A percentile compares a stretch with the other conserved stretches of the same genome.
Evolutionary conservation across 768 basidiomycete genomes (phyloP).

Genomic region (Scleroderma citrinum): DNA sequence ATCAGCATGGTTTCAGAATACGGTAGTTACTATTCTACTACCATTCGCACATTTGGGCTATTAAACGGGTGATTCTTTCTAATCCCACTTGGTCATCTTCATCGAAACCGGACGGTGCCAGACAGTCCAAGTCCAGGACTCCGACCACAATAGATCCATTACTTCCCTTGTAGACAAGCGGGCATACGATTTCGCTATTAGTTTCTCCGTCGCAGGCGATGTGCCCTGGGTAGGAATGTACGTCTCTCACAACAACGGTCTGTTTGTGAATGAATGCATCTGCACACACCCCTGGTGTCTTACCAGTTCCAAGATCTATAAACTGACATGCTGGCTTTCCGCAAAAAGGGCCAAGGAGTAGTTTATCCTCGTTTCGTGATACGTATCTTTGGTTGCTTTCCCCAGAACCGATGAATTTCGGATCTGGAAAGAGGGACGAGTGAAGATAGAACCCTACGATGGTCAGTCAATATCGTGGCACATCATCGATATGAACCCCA

Average conservation of each 20-base stretch:
- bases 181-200: constrained; percentile 85
- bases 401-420: constrained; percentile 16
- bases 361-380: constrained; percentile 11
- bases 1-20: not conserved
- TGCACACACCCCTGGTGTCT: constrained; percentile 77
- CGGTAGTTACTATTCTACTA: constrained; percentile 28
- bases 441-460: constrained; percentile 79
- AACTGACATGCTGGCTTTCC: constrained; percentile 90
- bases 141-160: constrained; percentile 37
- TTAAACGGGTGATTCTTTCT: constrained; percentile 60
- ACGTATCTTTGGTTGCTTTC: constrained; percentile 9
- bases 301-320: constrained; percentile 54
- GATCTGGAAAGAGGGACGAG: constrained; percentile 55
- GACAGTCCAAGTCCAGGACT: constrained; percentile 85
- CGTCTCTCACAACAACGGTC: constrained; percentile 69
- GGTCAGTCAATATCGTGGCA: not conserved
- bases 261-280: constrained; percentile 55
- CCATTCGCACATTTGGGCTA: constrained; percentile 66
- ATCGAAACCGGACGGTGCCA: constrained; percentile 63
- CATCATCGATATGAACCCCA: too few relatives aligned
- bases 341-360: constrained; percentile 81
- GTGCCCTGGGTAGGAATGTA: constrained; percentile 82
- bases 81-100: constrained; percentile 74
- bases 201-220: constrained; percentile 93
- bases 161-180: constrained; percentile 45